A percentile compares a stretch with the other conserved stretches of the same genome.
phyloP scores from a whole-genome alignment of 148 eudicot genomes.

The Diospyros kaki region DNA sequence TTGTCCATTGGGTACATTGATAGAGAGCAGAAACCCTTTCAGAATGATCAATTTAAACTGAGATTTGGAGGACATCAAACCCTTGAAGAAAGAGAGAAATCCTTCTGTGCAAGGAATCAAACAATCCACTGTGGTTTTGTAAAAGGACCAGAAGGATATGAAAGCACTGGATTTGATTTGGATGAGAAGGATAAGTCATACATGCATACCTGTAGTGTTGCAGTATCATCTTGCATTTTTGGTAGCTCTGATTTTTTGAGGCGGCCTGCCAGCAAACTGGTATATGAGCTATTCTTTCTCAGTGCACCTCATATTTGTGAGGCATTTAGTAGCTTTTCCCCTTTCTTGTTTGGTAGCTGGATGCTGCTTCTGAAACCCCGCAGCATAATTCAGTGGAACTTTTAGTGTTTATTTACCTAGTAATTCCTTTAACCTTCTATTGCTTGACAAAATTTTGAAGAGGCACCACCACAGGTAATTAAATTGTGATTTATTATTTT shows the following conservation, averaged over 20 bases:
- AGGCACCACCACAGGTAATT: not conserved
- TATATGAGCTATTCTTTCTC: constrained; percentile 27
- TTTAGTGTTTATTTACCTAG: not conserved
- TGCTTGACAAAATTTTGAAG: not conserved
- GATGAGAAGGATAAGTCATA: constrained; percentile 58
- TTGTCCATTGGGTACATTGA: constrained; percentile 50
- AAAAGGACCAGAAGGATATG: constrained; percentile 55
- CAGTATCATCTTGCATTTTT: constrained; percentile 91
- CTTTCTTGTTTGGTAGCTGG: not conserved
- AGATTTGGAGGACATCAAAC: constrained; percentile 93
- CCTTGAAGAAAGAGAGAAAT: constrained; percentile 70
- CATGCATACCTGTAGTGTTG: constrained; percentile 70
- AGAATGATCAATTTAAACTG: constrained; percentile 32
- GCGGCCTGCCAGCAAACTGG: constrained; percentile 86
- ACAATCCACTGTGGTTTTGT: constrained; percentile 95
- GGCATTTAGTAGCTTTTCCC: not conserved
- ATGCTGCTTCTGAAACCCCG: not conserved
- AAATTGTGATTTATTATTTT: not conserved
- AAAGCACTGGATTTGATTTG: constrained; percentile 76
- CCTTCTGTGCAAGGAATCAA: constrained; percentile 64
- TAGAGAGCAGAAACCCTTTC: constrained; percentile 40
- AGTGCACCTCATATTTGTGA: constrained; percentile 6
- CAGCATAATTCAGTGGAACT: not conserved
- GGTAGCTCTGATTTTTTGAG: constrained; percentile 96
- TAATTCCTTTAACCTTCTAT: not conserved